Percentiles rank a stretch among this genome's conserved stretches.
Evolutionary conservation across 306 rosid genomes (phyloP).

Genomic region (Benincasa hispida): DNA sequence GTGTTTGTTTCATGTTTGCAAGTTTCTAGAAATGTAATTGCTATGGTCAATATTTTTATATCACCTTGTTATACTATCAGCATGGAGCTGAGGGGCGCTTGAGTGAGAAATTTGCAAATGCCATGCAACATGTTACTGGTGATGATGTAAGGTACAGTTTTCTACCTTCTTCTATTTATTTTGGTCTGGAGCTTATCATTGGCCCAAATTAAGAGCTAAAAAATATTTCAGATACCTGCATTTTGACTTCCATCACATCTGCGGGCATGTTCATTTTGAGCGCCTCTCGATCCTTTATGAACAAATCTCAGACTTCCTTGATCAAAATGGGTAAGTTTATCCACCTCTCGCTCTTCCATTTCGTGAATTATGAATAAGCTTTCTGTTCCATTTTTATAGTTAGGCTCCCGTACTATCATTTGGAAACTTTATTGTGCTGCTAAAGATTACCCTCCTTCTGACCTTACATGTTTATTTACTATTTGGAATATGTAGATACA

Average conservation of each 20-base stretch:
- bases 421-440: constrained; percentile 3
- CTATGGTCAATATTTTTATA: not conserved
- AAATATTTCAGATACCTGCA: constrained; percentile 66
- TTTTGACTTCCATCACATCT: constrained; percentile 86
- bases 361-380: not conserved
- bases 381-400: not conserved
- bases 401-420: not conserved
- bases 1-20: not conserved
- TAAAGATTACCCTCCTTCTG: not conserved
- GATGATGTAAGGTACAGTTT: constrained; percentile 79
- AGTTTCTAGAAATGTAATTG: not conserved
- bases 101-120: constrained; percentile 55
- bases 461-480: constrained; percentile 11
- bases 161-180: constrained; percentile 16
- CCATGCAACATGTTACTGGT: constrained; percentile 47
- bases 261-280: constrained; percentile 94
- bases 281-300: constrained; percentile 83
- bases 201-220: constrained; percentile 13
- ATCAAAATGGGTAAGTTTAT: constrained; percentile 66
- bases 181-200: not conserved
- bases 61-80: constrained; percentile 23
- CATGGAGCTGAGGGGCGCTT: constrained; percentile 95
- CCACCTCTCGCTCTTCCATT: not conserved
- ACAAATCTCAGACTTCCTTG: constrained; percentile 80
- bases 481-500: constrained; percentile 42